A percentile compares a stretch with the other conserved stretches of the same genome.
Conservation (phyloP, 495 filamentous ascomycete genomes). For the Cercophora scortea region DNA sequence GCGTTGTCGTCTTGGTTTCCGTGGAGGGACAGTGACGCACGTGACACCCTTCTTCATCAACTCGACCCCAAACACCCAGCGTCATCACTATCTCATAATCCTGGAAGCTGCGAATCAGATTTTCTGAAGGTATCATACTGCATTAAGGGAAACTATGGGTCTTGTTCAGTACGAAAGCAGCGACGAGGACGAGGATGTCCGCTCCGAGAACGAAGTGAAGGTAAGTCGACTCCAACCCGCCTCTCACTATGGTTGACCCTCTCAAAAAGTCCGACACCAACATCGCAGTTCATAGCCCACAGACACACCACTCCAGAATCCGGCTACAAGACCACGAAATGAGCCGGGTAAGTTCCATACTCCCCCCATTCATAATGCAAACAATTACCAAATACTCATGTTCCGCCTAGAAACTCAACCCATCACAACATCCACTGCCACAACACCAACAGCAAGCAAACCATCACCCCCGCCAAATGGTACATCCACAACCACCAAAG, state of each 20-base stretch:
- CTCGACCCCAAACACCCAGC: background rate
- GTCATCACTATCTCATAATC: background rate
- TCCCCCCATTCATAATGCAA: background rate
- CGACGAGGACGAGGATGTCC: conserved; percentile 57
- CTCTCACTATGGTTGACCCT: too few relatives aligned
- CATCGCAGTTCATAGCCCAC: conserved; percentile 4
- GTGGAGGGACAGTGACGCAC: conserved; percentile 3
- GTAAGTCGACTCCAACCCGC: background rate
- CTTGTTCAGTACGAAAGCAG: conserved; percentile 71
- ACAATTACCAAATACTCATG: too few relatives aligned
- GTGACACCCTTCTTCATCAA: conserved; percentile 23
- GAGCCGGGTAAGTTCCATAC: background rate
- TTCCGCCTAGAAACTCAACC: too few relatives aligned
- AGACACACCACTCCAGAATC: background rate
- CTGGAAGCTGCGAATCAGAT: background rate
- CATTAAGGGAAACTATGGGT: conserved; percentile 40
- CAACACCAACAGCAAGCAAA: background rate
- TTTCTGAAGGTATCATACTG: background rate
- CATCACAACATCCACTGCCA: background rate
- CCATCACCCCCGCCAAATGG: too few relatives aligned
- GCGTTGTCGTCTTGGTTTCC: background rate
- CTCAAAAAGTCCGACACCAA: background rate
- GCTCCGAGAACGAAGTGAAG: background rate
- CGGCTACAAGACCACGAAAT: background rate
- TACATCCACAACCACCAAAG: background rate